Base-by-base conservation (phyloP, 1,284 basidiomycete genomes). In the Austroboletus niveus region DNA sequence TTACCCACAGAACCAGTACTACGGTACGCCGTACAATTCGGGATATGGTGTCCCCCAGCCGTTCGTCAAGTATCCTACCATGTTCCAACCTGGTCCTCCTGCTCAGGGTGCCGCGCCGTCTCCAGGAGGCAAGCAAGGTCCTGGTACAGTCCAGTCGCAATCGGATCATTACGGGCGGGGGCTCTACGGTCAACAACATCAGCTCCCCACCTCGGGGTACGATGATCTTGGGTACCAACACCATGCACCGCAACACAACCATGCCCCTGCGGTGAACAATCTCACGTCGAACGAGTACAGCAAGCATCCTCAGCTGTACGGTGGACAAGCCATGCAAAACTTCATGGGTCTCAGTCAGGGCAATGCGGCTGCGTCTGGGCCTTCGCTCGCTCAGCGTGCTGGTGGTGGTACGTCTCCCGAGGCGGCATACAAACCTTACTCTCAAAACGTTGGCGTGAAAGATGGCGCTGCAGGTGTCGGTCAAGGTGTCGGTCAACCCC, bases 1-100 rank as follows among this genome's bases (percentile, higher is more conserved):
- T 17, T 87, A 85, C 66, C 82, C 82, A 6, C 84, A 86, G 62
- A 85, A 81, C 60, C 85, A 89, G 59, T 89, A 81, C 68, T 89
- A 88, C 56, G 81, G 85, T 40, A 69, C 78, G 1, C 85, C 86
- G 1, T 89, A 89, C 71, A 84, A 76, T 61, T 83, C 82, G 36
- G 82, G 79, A 12, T 88, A 88, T 57, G 76, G 75, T 38, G 81
- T 87, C 15, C 82, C 84, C 6, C 84, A 85, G 60, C 81, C 80
- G 5, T 87, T 83, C 61, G 81, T 85, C 64, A 88, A 89, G 70
- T 89, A 88, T 62, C 85, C 84, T 5, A 68, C 84, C 22, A 82
- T 89, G 69, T 88, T 85, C 74, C 82, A 82, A 59, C 75, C 79
- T 39, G 83, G 80, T 11, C 83, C 84, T 15, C 82, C 84, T 14